Conservation (phyloP, 2,329 filamentous ascomycete species). For the Cladosporium sp. region DNA sequence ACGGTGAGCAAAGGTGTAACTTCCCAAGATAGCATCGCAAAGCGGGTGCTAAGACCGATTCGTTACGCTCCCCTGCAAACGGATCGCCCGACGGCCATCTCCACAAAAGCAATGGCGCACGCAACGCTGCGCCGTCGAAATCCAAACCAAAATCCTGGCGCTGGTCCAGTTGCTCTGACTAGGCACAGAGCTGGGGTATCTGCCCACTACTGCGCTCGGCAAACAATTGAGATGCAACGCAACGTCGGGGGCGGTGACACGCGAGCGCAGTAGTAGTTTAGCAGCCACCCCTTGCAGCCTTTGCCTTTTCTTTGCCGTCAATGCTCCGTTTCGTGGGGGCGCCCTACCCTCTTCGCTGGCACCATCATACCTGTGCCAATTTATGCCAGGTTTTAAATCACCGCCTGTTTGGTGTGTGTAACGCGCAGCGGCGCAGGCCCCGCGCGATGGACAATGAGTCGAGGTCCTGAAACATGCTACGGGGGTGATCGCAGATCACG, state of each 20-base stretch:
- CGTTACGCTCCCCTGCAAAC: conserved; percentile 3
- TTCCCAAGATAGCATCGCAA: conserved; percentile 13
- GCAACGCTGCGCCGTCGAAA: conserved; percentile 5
- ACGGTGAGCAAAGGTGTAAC: conserved; percentile 3
- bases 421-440: conserved; percentile 7
- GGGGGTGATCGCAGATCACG: conserved; percentile 10
- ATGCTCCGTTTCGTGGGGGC: neutral
- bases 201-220: conserved; percentile 9
- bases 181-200: conserved; percentile 8
- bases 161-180: neutral
- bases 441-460: conserved; percentile 3
- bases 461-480: conserved; percentile 11
- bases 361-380: neutral
- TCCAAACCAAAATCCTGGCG: conserved; percentile 17
- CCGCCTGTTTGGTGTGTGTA: conserved; percentile 15
- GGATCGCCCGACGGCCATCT: conserved; percentile 17
- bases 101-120: conserved; percentile 14
- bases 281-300: conserved; percentile 20
- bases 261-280: neutral
- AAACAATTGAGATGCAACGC: neutral
- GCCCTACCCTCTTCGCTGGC: conserved; percentile 9
- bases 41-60: conserved; percentile 10
- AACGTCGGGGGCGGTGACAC: neutral
- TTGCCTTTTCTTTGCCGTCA: neutral
- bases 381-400: conserved; percentile 2